Conservation (phyloP, 192 early-diverging fungal genomes). For the Rhizophagus sp. region DNA sequence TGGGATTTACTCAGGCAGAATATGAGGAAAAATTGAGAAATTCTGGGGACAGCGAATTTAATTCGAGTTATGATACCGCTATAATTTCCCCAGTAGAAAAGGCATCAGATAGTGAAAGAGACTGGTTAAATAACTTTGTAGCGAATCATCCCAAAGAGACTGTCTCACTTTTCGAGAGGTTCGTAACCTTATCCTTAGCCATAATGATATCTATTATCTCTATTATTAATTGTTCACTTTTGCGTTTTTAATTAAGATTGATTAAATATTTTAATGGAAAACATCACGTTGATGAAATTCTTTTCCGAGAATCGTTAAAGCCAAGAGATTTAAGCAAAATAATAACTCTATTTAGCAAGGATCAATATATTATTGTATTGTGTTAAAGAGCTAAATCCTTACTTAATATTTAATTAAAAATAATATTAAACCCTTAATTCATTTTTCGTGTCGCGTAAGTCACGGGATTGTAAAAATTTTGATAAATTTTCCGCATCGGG, state of each 20-base stretch:
- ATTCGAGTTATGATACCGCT: constrained; percentile 30
- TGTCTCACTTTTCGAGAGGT: constrained; percentile 59
- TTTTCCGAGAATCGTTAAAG: constrained; percentile 46
- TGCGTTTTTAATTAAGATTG: constrained; percentile 51
- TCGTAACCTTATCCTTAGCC: not conserved
- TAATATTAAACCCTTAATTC: too few relatives aligned
- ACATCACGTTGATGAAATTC: constrained; percentile 78
- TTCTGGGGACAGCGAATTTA: constrained; percentile 16
- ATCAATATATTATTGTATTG: constrained; percentile 16
- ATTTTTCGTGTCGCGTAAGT: not conserved
- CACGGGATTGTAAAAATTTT: not conserved
- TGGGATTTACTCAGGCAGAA: constrained; percentile 36
- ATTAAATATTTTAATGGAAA: constrained; percentile 77
- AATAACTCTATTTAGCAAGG: constrained; percentile 12
- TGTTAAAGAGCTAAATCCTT: not conserved
- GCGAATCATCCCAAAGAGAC: constrained; percentile 57
- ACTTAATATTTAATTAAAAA: too few relatives aligned
- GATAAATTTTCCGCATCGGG: not conserved
- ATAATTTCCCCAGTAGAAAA: constrained; percentile 44
- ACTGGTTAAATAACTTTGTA: constrained; percentile 53
- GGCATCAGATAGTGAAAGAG: constrained; percentile 49
- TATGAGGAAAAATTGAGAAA: constrained; percentile 38
- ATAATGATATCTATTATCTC: not conserved
- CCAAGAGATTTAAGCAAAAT: constrained; percentile 23
- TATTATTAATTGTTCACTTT: constrained; percentile 4